Evolutionary conservation across 2,329 filamentous ascomycete genomes (phyloP).

Genomic region (Fusarium sacchari): DNA sequence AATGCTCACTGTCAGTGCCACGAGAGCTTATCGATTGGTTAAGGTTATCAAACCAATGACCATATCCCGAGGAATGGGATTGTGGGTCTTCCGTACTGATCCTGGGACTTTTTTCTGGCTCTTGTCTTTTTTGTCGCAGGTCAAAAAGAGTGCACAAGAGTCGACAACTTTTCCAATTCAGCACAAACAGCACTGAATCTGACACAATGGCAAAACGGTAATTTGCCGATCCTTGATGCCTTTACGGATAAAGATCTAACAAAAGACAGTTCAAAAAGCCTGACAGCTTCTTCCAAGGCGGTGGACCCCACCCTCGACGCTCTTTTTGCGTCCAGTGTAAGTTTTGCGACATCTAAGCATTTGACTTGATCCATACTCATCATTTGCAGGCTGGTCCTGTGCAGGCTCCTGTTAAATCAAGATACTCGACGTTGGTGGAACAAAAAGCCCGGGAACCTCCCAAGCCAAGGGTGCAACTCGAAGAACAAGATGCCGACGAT

Average conservation of each 20-base stretch:
- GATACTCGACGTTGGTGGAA: slow-evolving; percentile 54
- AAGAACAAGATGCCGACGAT: slow-evolving; percentile 48
- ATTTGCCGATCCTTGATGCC: background rate
- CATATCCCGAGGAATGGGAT: slow-evolving; percentile 9
- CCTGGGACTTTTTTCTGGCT: slow-evolving; percentile 41
- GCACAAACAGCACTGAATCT: background rate
- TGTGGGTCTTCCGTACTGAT: slow-evolving; percentile 27
- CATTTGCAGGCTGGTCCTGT: slow-evolving; percentile 61
- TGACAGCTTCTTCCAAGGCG: slow-evolving; percentile 61
- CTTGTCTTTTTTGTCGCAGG: slow-evolving; percentile 38
- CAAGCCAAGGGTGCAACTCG: slow-evolving; percentile 41
- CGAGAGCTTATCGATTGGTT: slow-evolving; percentile 25
- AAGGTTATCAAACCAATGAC: slow-evolving; percentile 8
- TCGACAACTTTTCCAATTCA: slow-evolving; percentile 11
- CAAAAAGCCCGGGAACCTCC: slow-evolving; percentile 48
- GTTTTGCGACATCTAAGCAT: slow-evolving; percentile 47
- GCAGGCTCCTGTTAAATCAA: slow-evolving; percentile 55
- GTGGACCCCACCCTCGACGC: slow-evolving; percentile 76
- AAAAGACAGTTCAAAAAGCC: slow-evolving; percentile 49
- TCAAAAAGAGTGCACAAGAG: slow-evolving; percentile 24
- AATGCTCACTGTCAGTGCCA: slow-evolving; percentile 16
- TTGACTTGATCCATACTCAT: slow-evolving; percentile 22
- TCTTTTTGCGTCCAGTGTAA: slow-evolving; percentile 78
- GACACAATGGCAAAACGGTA: slow-evolving; percentile 43
- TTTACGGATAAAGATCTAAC: slow-evolving; percentile 27